A percentile compares a stretch with the other conserved stretches of the same genome.
These are phyloP conservation scores for Pichia sp. DNA, from an alignment of 1,139 yeast species.

Conservation along the genomic window DNA sequence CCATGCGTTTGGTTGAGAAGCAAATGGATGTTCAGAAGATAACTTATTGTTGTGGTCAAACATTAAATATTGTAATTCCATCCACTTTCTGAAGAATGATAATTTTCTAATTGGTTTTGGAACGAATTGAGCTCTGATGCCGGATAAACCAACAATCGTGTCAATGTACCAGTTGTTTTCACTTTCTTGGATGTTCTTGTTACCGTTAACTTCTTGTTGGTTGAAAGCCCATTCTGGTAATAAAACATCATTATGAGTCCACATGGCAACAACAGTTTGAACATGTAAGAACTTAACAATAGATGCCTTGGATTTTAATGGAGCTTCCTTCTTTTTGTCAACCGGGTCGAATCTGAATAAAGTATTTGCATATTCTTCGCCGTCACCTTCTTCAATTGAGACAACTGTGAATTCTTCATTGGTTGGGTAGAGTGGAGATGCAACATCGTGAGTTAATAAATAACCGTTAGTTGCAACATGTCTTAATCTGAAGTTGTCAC, in stretches of 20 bases:
- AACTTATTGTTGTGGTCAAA: conserved; percentile 89
- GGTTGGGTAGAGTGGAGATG: conserved; percentile 89
- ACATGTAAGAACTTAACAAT: conserved; percentile 72
- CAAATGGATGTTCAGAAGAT: conserved; percentile 91
- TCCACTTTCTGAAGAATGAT: conserved; percentile 83
- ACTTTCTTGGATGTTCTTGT: conserved; percentile 68
- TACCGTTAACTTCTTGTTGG: conserved; percentile 95
- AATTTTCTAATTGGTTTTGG: conserved; percentile 57
- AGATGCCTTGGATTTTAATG: conserved; percentile 68
- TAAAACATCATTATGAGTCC: conserved; percentile 83
- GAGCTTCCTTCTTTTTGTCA: conserved; percentile 49
- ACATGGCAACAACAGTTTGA: conserved; percentile 88
- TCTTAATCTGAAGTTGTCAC: conserved; percentile 73
- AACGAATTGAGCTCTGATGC: conserved; percentile 56
- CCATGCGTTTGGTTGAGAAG: conserved; percentile 92
- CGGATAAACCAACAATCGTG: conserved; percentile 63
- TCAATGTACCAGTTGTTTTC: conserved; percentile 79
- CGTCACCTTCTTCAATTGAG: conserved; percentile 53
- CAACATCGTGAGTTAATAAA: conserved; percentile 91
- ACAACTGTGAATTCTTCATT: conserved; percentile 90
- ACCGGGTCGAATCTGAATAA: conserved; percentile 71
- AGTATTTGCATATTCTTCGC: conserved; percentile 67
- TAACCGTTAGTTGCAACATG: conserved; percentile 81
- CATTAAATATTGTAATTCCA: conserved; percentile 86
- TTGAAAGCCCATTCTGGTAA: conserved; percentile 94